Conservation (phyloP, 2,329 filamentous ascomycete genomes). For the Xylaria multiplex region DNA sequence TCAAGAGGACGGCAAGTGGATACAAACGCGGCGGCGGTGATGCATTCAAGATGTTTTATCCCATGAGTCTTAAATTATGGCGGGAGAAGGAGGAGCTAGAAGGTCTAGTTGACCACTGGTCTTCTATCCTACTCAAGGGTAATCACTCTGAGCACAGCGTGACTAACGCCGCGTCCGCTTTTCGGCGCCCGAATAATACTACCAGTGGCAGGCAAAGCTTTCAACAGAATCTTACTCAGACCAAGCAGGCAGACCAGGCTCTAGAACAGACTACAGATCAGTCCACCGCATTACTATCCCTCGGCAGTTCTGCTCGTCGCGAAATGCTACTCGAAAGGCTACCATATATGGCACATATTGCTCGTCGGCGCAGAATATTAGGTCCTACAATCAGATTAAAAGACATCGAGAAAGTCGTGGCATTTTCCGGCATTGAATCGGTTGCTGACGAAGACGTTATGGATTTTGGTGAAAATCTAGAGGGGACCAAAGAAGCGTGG, state of each 20-base stretch:
- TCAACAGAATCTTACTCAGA: slow-evolving; percentile 36
- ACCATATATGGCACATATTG: slow-evolving; percentile 82
- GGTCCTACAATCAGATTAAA: slow-evolving; percentile 54
- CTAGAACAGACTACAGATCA: slow-evolving; percentile 41
- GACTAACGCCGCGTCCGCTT: slow-evolving; percentile 60
- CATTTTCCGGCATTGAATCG: slow-evolving; percentile 68
- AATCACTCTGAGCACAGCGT: slow-evolving; percentile 55
- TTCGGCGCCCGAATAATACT: slow-evolving; percentile 56
- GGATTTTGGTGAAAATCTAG: slow-evolving; percentile 54
- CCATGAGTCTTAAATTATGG: slow-evolving; percentile 85
- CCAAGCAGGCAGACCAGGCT: slow-evolving; percentile 42
- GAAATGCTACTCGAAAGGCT: slow-evolving; percentile 86
- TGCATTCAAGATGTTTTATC: slow-evolving; percentile 91
- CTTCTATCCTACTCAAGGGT: slow-evolving; percentile 67
- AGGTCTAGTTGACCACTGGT: slow-evolving; percentile 75
- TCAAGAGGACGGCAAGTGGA: slow-evolving; percentile 71
- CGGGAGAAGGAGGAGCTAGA: slow-evolving; percentile 83
- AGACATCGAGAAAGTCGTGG: slow-evolving; percentile 74
- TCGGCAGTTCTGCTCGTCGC: slow-evolving; percentile 72
- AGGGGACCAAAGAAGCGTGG: slow-evolving; percentile 62
- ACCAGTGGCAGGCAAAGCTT: slow-evolving; percentile 32
- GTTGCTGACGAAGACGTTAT: slow-evolving; percentile 45
- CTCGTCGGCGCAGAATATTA: slow-evolving; percentile 54
- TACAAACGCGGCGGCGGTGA: slow-evolving; percentile 62
- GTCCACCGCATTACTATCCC: slow-evolving; percentile 60